Evolutionary conservation across 345 rosid species (phyloP).

Genomic region (Gossypium mustelinum): DNA sequence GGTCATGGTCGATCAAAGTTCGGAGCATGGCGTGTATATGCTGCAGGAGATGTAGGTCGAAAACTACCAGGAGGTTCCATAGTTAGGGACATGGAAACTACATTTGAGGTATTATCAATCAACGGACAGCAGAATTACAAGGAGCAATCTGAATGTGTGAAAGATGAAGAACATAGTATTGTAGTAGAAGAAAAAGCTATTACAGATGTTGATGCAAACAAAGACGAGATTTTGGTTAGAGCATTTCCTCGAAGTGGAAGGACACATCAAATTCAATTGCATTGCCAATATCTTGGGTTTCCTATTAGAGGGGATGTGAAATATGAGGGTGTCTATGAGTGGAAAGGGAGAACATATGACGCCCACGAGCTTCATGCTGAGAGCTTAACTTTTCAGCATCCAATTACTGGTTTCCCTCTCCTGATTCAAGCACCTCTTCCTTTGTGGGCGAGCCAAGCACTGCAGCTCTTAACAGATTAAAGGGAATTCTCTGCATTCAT

Average conservation of each 20-base stretch:
- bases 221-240: slow-evolving; percentile 62
- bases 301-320: slow-evolving; percentile 80
- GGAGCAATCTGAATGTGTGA: slow-evolving; percentile 22
- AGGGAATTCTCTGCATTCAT: not conserved
- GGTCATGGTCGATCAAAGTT: slow-evolving; percentile 94
- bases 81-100: slow-evolving; percentile 84
- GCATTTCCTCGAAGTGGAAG: slow-evolving; percentile 80
- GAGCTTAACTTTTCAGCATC: slow-evolving; percentile 72
- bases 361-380: slow-evolving; percentile 88
- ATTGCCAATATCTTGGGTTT: slow-evolving; percentile 82
- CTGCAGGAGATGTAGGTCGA: slow-evolving; percentile 66
- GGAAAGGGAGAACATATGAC: slow-evolving; percentile 54
- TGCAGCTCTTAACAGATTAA: slow-evolving; percentile 17
- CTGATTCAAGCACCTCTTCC: slow-evolving; percentile 62
- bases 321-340: slow-evolving; percentile 73
- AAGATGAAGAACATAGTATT: slow-evolving; percentile 26
- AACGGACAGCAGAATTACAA: slow-evolving; percentile 35
- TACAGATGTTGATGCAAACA: slow-evolving; percentile 21
- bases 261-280: slow-evolving; percentile 92
- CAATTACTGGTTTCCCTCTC: slow-evolving; percentile 43
- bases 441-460: slow-evolving; percentile 42
- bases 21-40: slow-evolving; percentile 91
- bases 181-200: slow-evolving; percentile 46
- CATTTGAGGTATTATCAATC: slow-evolving; percentile 59
- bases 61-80: slow-evolving; percentile 75